Base-by-base conservation (phyloP, 768 basidiomycete species). In the Mycena olivaceomarginata region DNA sequence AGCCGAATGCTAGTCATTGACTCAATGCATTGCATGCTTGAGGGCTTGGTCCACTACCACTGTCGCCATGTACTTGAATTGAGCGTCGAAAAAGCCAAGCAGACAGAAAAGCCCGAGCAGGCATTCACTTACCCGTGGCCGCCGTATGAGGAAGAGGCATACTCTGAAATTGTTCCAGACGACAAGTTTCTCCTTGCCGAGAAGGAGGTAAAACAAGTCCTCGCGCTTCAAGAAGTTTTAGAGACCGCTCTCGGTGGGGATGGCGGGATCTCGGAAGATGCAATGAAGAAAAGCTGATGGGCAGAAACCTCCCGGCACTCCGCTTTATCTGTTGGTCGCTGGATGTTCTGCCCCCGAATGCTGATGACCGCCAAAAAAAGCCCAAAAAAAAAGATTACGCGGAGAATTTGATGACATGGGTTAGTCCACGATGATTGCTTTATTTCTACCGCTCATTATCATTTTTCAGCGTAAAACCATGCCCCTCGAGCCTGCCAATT, bases 21-120 rank as follows among this genome's bases (percentile, higher is more conserved):
- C 57, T 71, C 82, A 1, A 86, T 86, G 85, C 85, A 86, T 72
- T 80, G 76, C 60, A 71, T 85, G 16, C 75, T 81, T 15, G 74
- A 81, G n/a, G 81, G 83, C 65, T 45, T 78, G 9, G 53, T 83
- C 9, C 60, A 79, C 20, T 69, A 74, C 16, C 81, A 82, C 48
- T 80, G 72, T 22, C 70, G 57, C 13, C 20, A 74, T 4, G 77
- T 81, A 6, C 78, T 78, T 41, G 68, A 67, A 22, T 74, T 81
- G 18, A 68, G 77, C 45, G 22, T 70, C 5, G 59, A 75, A 53
- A 25, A 39, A 18, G 68, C 1, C n/a, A 68, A 59, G 18, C 39
- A 46, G 40, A 64, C 43, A 31, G 72, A 67, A n/a, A 64, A 16
- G 25, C 22, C 43, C 41, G 70, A 9, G 0, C n/a, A 39, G 0